phyloP scores from a whole-genome alignment of 1,139 yeast genomes.

The Hyphopichia burtonii region DNA sequence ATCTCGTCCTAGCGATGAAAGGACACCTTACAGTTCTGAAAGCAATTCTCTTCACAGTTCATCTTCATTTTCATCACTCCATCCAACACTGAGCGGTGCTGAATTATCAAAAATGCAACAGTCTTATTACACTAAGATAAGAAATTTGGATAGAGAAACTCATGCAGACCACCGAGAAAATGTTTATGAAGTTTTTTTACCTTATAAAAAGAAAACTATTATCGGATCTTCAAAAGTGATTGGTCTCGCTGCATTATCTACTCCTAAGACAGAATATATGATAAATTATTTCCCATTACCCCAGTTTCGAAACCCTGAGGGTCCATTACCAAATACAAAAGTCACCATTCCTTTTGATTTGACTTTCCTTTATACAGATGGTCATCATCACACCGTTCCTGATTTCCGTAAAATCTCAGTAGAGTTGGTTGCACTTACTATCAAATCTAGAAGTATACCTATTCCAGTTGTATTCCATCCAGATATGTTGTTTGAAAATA shows the following conservation, averaged over 20 bases:
- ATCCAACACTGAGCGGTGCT: constrained; percentile 19
- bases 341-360: constrained; percentile 28
- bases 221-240: constrained; percentile 31
- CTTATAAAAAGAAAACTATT: constrained; percentile 31
- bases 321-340: constrained; percentile 11
- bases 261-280: constrained; percentile 28
- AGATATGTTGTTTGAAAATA: constrained; percentile 37
- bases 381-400: constrained; percentile 19
- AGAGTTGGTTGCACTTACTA: constrained; percentile 30
- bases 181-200: constrained; percentile 30
- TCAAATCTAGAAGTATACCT: constrained; percentile 32
- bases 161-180: constrained; percentile 8
- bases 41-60: background rate
- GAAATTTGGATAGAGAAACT: constrained; percentile 3
- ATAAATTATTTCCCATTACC: constrained; percentile 20
- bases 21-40: background rate
- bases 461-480: constrained; percentile 38
- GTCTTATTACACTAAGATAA: constrained; percentile 25
- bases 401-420: constrained; percentile 30
- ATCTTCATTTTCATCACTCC: constrained; percentile 6
- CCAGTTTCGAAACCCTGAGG: constrained; percentile 9
- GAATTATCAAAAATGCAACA: constrained; percentile 33
- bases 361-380: constrained; percentile 22
- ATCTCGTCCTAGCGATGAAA: constrained; percentile 3
- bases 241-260: constrained; percentile 33